Conservation (phyloP, 352 stramenopile genomes). For the Globisporangium okanoganense region DNA sequence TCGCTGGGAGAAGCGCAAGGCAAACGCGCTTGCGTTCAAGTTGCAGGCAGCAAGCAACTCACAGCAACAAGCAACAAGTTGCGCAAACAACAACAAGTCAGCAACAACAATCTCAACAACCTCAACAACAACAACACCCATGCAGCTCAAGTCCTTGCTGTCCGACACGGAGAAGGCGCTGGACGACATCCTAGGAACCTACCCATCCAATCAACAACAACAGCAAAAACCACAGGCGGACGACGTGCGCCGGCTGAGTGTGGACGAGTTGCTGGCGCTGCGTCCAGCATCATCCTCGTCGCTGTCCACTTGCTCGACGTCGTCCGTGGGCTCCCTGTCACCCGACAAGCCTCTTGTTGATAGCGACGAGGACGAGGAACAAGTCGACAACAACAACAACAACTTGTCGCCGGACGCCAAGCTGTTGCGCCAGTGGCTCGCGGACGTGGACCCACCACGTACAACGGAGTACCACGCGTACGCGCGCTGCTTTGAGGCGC, state of each 20-base stretch:
- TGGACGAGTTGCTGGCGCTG: constrained; percentile 45
- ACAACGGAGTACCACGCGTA: constrained; percentile 58
- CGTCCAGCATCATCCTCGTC: constrained; percentile 12
- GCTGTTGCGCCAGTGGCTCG: constrained; percentile 48
- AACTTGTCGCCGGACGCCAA: constrained; percentile 15
- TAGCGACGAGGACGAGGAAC: constrained; percentile 22
- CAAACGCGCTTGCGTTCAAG: constrained; percentile 19
- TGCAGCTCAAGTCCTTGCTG: constrained; percentile 26
- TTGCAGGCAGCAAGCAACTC: constrained; percentile 11
- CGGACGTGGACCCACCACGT: constrained; percentile 37
- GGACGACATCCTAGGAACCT: constrained; percentile 36
- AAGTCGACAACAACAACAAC: constrained; percentile 12
- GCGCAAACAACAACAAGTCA: background rate
- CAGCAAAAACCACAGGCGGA: constrained; percentile 30
- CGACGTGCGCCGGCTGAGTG: constrained; percentile 45
- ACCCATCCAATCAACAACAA: constrained; percentile 17
- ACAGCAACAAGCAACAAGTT: background rate
- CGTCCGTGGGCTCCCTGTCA: constrained; percentile 18
- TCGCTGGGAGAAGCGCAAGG: constrained; percentile 37
- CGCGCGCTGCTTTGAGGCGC: constrained; percentile 52
- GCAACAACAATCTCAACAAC: constrained; percentile 9
- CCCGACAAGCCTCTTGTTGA: constrained; percentile 33
- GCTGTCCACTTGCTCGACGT: constrained; percentile 19
- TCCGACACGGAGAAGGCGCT: constrained; percentile 48
- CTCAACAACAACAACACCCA: constrained; percentile 3